Evolutionary conservation across 495 filamentous ascomycete genomes (phyloP), one percentile per base, ranked within the genome.

Genomic region (Daldinia decipiens): DNA sequence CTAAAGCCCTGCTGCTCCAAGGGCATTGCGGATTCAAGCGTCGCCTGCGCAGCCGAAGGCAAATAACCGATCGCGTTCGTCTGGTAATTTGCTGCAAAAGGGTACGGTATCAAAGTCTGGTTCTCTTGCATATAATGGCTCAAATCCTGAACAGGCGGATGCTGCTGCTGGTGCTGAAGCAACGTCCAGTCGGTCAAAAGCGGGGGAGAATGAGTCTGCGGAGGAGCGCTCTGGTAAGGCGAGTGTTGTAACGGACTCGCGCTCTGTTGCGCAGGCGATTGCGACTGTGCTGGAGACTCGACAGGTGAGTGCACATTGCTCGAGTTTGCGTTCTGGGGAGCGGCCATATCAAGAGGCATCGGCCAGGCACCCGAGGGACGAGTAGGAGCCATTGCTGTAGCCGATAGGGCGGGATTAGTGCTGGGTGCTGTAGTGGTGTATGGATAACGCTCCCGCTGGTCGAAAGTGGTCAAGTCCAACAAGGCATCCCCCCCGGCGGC

Each of bases 1-100:
- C 65, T 78, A 70, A 84, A 94, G 3, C 87, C 80, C 40, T 85
- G 82, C 39, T 85, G 82, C 56, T 92, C 91, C 76, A 94, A 81
- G n/a, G 84, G 81, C 60, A 93, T 77, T 67, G 85, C 84, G 36
- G 88, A 79, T 65, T 87, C 89, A 68, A 92, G 84, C 31, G 88
- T 80, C 31, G 83, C 86, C 71, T 92, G 88, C n/a, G 89, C 84
- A 15, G 84, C 84, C n/a, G 90, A 82, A 62, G 92, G 87, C 59
- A 92, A 83, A 78, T 92, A 91, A 27, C 92, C 87, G 43, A 93
- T 85, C 4, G 89, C 86, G 17, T 74, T 80, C 79, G 87, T 65
- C 80, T 88, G 80, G 80, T 86, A 81, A 79, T 81, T 78, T 45
- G 78, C 61, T 21, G 80, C 74, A 56, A 83, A 87, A 4, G 82